A percentile compares a stretch with the other conserved stretches of the same genome.
phyloP scores from a whole-genome alignment of 257 asterid species.

The Gynochthodes officinalis region DNA sequence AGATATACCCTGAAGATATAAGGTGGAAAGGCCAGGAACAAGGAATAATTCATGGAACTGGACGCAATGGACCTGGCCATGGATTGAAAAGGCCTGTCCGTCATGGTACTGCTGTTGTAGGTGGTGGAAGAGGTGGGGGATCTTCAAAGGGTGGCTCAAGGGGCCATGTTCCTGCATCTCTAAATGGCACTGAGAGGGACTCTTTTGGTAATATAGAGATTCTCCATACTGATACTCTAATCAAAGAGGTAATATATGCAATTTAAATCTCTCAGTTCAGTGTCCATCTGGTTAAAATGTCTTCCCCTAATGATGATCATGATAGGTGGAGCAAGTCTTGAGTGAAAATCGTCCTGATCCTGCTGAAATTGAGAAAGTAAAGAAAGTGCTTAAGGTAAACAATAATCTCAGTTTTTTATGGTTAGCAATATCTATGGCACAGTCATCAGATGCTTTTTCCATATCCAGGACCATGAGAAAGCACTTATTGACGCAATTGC shows the following conservation, averaged over 20 bases:
- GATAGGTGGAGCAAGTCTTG: conserved; percentile 64
- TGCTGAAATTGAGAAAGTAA: conserved; percentile 56
- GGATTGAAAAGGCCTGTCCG: conserved; percentile 36
- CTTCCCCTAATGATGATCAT: conserved; percentile 3
- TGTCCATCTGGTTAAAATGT: background rate
- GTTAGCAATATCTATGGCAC: background rate
- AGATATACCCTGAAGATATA: conserved; percentile 59
- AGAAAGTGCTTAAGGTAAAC: conserved; percentile 53
- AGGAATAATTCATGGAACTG: conserved; percentile 41
- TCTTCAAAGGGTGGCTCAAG: conserved; percentile 37
- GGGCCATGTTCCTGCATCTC: conserved; percentile 47
- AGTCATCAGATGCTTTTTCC: background rate
- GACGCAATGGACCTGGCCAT: conserved; percentile 41
- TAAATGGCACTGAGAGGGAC: conserved; percentile 55
- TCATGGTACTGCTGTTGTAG: conserved; percentile 35
- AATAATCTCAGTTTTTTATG: background rate
- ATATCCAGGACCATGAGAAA: conserved; percentile 29
- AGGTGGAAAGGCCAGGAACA: conserved; percentile 61
- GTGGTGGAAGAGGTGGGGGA: conserved; percentile 62
- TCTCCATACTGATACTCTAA: conserved; percentile 64
- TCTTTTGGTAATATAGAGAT: conserved; percentile 47
- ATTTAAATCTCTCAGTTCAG: background rate
- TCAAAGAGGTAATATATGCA: conserved; percentile 49
- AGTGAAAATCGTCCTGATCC: conserved; percentile 52
- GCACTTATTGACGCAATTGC: conserved; percentile 24